Conservation (phyloP, 345 rosid genomes). For the Excoecaria cochinchinensis region DNA sequence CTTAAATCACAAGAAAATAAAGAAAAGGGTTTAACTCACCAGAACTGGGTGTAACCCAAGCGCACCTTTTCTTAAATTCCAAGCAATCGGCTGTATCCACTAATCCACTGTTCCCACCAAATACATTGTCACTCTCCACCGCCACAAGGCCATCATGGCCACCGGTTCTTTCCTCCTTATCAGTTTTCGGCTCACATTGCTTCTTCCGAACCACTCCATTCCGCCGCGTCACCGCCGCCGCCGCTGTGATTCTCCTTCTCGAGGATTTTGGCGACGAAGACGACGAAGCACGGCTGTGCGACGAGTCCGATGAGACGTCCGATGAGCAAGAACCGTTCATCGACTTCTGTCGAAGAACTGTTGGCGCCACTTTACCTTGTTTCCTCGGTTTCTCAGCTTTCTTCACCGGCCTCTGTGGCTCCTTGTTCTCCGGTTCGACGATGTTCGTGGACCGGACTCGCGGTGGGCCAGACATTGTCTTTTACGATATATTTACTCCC, state of each 20-base stretch:
- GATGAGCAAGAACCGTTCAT: conserved; percentile 23
- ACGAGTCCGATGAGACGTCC: conserved; percentile 14
- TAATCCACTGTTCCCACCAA: neutral
- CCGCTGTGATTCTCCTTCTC: neutral
- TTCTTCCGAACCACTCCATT: conserved; percentile 9
- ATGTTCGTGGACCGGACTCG: conserved; percentile 49
- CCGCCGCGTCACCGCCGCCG: conserved; percentile 1
- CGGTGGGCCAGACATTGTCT: conserved; percentile 59
- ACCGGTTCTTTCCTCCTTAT: neutral
- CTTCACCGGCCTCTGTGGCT: conserved; percentile 34
- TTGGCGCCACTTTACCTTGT: conserved; percentile 10
- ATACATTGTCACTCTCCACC: conserved; percentile 11
- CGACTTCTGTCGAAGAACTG: conserved; percentile 19
- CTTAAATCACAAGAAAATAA: neutral
- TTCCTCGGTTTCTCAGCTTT: conserved; percentile 41
- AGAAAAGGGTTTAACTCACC: conserved; percentile 2
- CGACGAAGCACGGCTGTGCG: conserved; percentile 12
- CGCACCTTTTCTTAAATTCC: conserved; percentile 15
- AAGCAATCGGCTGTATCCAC: neutral
- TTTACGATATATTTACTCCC: neutral
- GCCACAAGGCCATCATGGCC: neutral
- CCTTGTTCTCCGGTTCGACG: conserved; percentile 59
- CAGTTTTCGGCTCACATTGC: conserved; percentile 10
- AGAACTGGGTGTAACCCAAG: conserved; percentile 18
- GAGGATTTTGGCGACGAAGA: conserved; percentile 12